Evolutionary conservation across 345 rosid species (phyloP).

Genomic region (Camelina sativa): DNA sequence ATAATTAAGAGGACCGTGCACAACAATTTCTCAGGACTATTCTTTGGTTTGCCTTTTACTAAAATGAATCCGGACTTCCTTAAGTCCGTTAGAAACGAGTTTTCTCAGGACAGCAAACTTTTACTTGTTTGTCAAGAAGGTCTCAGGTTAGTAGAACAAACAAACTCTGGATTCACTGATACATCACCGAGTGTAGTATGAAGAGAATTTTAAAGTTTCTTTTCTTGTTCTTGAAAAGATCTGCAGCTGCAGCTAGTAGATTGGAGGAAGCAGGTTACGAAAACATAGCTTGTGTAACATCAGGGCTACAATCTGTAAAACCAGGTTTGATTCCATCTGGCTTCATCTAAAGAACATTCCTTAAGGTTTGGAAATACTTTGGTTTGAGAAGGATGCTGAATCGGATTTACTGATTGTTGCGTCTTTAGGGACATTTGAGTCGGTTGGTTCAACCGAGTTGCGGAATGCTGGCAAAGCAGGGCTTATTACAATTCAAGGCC

Average conservation of each 20-base stretch:
- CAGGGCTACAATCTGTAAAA: conserved; percentile 84
- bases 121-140: conserved; percentile 95
- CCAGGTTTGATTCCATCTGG: conserved; percentile 58
- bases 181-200: neutral
- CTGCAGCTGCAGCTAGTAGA: conserved; percentile 79
- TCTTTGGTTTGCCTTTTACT: conserved; percentile 86
- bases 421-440: conserved; percentile 72
- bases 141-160: conserved; percentile 61
- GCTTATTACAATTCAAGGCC: conserved; percentile 82
- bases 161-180: conserved; percentile 26
- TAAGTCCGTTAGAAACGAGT: conserved; percentile 58
- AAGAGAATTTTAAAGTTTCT: neutral
- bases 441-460: conserved; percentile 70
- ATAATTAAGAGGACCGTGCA: conserved; percentile 80
- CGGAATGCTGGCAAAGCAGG: conserved; percentile 95
- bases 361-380: conserved; percentile 1
- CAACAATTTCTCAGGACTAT: conserved; percentile 89
- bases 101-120: conserved; percentile 73
- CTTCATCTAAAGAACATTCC: conserved; percentile 19
- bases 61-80: conserved; percentile 79
- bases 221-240: conserved; percentile 55
- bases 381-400: neutral
- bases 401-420: neutral
- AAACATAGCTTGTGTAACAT: conserved; percentile 77
- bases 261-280: conserved; percentile 78